These are phyloP conservation scores for Cladosporium sp. DNA, from an alignment of 2,329 filamentous ascomycete genomes.

Conservation along the genomic window DNA sequence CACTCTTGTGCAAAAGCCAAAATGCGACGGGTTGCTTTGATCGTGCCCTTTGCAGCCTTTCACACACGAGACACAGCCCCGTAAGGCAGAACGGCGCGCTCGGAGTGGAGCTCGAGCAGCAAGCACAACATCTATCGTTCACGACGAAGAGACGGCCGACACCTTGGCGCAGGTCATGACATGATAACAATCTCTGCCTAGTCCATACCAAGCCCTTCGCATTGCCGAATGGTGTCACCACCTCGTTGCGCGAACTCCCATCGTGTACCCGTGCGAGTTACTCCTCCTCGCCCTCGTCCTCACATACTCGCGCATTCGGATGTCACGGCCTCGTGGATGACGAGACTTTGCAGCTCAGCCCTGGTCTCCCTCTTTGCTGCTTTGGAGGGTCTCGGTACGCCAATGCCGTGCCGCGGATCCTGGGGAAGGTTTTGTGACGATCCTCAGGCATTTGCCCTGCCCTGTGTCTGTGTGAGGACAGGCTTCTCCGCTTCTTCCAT, in stretches of 20 bases:
- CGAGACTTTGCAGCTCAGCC: slow-evolving; percentile 16
- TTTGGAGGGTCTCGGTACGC: background rate
- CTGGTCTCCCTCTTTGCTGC: background rate
- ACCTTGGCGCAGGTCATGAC: background rate
- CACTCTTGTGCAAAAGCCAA: background rate
- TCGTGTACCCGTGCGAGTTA: background rate
- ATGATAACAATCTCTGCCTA: background rate
- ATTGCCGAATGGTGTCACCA: background rate
- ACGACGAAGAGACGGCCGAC: background rate
- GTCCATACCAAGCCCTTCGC: slow-evolving; percentile 9
- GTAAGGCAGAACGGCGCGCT: background rate
- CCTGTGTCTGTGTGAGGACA: background rate
- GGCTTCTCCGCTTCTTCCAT: slow-evolving; percentile 3
- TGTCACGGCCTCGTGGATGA: slow-evolving; percentile 1
- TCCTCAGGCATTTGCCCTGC: background rate
- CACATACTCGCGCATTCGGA: background rate
- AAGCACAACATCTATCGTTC: background rate
- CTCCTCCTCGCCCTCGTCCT: background rate
- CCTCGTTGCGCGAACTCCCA: background rate
- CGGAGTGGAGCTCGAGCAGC: background rate
- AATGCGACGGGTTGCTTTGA: slow-evolving; percentile 2
- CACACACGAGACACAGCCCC: background rate
- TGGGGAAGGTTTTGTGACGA: background rate
- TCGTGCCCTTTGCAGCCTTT: background rate
- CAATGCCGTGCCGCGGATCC: slow-evolving; percentile 5